Conservation (phyloP, 106 monocot species). For the Allium cepa region DNA sequence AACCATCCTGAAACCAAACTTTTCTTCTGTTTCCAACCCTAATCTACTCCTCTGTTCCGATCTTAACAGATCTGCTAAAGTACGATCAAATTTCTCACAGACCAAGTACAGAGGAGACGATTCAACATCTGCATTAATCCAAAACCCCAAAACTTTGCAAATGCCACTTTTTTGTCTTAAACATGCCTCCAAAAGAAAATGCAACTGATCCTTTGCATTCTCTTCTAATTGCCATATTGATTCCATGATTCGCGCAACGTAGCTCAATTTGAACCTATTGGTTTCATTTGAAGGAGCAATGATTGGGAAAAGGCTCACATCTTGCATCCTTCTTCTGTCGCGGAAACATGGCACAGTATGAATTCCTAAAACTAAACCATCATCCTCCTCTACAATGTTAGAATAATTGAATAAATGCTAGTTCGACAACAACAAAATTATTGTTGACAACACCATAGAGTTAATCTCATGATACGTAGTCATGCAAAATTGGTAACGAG, state of each 20-base stretch:
- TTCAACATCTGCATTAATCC: conserved; percentile 47
- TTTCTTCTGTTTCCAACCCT: conserved; percentile 2
- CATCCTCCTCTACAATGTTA: neutral
- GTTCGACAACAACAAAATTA: no score
- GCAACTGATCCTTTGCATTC: conserved; percentile 16
- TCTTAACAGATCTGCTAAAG: conserved; percentile 10
- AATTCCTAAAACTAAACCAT: conserved; percentile 1
- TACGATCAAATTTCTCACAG: conserved; percentile 27
- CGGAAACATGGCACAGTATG: neutral
- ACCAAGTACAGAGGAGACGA: conserved; percentile 49
- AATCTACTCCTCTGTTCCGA: conserved; percentile 9
- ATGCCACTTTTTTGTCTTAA: conserved; percentile 30
- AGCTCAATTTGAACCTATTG: conserved; percentile 34
- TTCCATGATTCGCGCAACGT: conserved; percentile 29
- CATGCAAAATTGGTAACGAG: no score
- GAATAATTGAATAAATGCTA: no score
- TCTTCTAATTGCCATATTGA: conserved; percentile 33
- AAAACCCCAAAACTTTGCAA: conserved; percentile 62
- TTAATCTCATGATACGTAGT: no score
- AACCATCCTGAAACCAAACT: conserved; percentile 23
- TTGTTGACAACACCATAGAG: no score
- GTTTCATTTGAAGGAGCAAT: neutral
- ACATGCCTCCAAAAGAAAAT: conserved; percentile 32
- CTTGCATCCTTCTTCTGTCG: conserved; percentile 12
- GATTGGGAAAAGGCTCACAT: conserved; percentile 39